phyloP scores from a whole-genome alignment of 257 asterid genomes.

The Coffea canephora region DNA sequence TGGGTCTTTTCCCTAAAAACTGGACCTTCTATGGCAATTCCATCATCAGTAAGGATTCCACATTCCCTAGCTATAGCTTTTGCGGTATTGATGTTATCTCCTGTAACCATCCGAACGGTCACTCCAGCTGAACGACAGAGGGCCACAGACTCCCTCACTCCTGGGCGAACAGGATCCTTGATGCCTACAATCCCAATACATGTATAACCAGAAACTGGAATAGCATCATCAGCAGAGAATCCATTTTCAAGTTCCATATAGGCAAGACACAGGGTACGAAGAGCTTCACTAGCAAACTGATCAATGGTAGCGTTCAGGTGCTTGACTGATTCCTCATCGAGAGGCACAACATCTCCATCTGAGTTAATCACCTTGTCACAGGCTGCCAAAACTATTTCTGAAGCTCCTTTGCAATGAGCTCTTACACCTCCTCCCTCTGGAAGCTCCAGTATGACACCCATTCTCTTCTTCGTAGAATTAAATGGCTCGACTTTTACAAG shows the following conservation, averaged over 20 bases:
- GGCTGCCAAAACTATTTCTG: conserved; percentile 74
- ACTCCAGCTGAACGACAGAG: conserved; percentile 91
- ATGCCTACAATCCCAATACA: conserved; percentile 81
- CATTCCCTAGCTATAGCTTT: conserved; percentile 94
- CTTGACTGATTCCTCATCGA: conserved; percentile 44
- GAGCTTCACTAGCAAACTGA: conserved; percentile 74
- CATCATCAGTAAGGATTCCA: conserved; percentile 90
- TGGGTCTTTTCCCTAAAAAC: conserved; percentile 73
- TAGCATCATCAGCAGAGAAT: conserved; percentile 48
- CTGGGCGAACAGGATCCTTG: conserved; percentile 93
- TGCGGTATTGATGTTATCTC: conserved; percentile 91
- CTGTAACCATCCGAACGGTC: conserved; percentile 91
- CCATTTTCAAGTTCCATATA: conserved; percentile 66
- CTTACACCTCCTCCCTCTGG: conserved; percentile 60
- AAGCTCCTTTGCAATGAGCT: conserved; percentile 88
- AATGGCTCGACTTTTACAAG: conserved; percentile 81
- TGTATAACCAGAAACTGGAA: conserved; percentile 66
- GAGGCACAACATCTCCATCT: conserved; percentile 55
- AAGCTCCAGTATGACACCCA: conserved; percentile 78
- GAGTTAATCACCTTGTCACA: conserved; percentile 64
- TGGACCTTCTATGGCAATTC: conserved; percentile 91
- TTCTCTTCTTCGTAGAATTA: conserved; percentile 78
- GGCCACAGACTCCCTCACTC: conserved; percentile 84
- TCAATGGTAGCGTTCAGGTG: conserved; percentile 50
- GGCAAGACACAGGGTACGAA: conserved; percentile 83